phyloP scores from a whole-genome alignment of 768 basidiomycete species.

The Cyclocybe cylindracea region DNA sequence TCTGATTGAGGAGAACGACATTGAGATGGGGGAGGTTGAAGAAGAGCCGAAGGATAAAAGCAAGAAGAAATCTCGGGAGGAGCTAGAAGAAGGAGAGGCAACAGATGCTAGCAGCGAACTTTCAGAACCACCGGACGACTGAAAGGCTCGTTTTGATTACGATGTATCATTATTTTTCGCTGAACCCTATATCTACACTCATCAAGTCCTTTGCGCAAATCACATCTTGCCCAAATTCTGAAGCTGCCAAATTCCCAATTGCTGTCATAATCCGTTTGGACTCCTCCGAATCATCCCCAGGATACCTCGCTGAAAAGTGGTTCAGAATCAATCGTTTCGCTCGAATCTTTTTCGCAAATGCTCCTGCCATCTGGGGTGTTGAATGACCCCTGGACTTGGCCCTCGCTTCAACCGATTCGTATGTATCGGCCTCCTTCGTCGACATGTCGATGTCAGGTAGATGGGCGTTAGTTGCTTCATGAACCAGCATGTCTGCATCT shows the following conservation, averaged over 20 bases:
- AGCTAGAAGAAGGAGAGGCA: slow-evolving; percentile 86
- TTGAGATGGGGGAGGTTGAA: slow-evolving; percentile 91
- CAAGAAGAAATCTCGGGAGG: slow-evolving; percentile 64
- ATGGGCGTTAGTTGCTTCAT: slow-evolving; percentile 90
- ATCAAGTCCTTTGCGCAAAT: slow-evolving; percentile 76
- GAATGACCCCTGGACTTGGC: slow-evolving; percentile 84
- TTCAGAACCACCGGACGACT: slow-evolving; percentile 73
- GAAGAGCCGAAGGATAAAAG: slow-evolving; percentile 61
- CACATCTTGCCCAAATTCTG: slow-evolving; percentile 56
- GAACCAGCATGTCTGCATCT: slow-evolving; percentile 74
- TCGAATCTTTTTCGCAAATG: slow-evolving; percentile 67
- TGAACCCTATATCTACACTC: slow-evolving; percentile 58
- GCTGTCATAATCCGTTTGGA: slow-evolving; percentile 61
- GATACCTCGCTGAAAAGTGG: slow-evolving; percentile 84
- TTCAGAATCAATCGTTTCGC: slow-evolving; percentile 73
- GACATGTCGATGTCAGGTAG: slow-evolving; percentile 62
- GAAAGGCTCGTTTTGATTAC: slow-evolving; percentile 7
- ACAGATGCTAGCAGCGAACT: slow-evolving; percentile 78
- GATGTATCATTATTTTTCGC: slow-evolving; percentile 22
- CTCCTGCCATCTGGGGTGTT: slow-evolving; percentile 88
- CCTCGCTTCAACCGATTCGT: slow-evolving; percentile 58
- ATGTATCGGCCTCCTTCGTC: slow-evolving; percentile 64
- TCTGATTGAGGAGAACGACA: slow-evolving; percentile 59
- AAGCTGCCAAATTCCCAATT: slow-evolving; percentile 57
- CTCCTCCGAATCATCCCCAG: slow-evolving; percentile 58